Evolutionary conservation across 805 yeast species (phyloP).

Genomic region (Saturnispora kantuleensis): DNA sequence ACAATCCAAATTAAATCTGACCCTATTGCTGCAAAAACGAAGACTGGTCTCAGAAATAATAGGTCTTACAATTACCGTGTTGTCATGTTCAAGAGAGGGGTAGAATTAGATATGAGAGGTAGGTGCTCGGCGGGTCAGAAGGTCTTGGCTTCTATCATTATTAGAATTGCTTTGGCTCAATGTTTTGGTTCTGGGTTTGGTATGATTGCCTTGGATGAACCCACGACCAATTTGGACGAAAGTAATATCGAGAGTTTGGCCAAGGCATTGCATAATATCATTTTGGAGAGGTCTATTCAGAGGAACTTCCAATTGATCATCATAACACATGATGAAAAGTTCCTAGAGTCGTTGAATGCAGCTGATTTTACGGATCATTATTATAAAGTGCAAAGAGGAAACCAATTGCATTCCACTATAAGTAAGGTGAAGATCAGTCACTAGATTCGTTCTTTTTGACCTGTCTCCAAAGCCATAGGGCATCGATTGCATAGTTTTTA

Average conservation of each 20-base stretch:
- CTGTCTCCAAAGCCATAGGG: slow-evolving; percentile 78
- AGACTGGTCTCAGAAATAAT: slow-evolving; percentile 22
- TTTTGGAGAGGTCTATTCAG: slow-evolving; percentile 65
- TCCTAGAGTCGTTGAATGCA: slow-evolving; percentile 77
- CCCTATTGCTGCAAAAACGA: slow-evolving; percentile 38
- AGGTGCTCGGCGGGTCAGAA: slow-evolving; percentile 97
- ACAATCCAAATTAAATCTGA: slow-evolving; percentile 81
- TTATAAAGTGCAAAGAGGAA: slow-evolving; percentile 72
- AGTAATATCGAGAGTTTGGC: slow-evolving; percentile 88
- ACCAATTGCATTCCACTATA: slow-evolving; percentile 72
- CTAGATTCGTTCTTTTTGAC: too few species aligned
- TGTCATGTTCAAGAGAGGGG: slow-evolving; percentile 87
- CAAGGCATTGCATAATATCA: slow-evolving; percentile 61
- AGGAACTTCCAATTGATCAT: slow-evolving; percentile 89
- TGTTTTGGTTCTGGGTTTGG: slow-evolving; percentile 95
- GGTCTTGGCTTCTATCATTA: slow-evolving; percentile 84
- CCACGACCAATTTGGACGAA: slow-evolving; percentile 88
- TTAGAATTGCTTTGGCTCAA: slow-evolving; percentile 86
- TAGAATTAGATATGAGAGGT: slow-evolving; percentile 95
- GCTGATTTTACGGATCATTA: slow-evolving; percentile 78
- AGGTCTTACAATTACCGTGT: slow-evolving; percentile 87
- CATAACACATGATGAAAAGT: slow-evolving; percentile 93
- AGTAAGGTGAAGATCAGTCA: slow-evolving; percentile 21
- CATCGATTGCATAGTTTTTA: slow-evolving; percentile 76
- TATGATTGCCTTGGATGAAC: slow-evolving; percentile 93